A percentile compares a stretch with the other conserved stretches of the same genome.
These are phyloP conservation scores for Trichoderma koningiopsis DNA, from an alignment of 2,329 filamentous ascomycete species.

Conservation along the genomic window DNA sequence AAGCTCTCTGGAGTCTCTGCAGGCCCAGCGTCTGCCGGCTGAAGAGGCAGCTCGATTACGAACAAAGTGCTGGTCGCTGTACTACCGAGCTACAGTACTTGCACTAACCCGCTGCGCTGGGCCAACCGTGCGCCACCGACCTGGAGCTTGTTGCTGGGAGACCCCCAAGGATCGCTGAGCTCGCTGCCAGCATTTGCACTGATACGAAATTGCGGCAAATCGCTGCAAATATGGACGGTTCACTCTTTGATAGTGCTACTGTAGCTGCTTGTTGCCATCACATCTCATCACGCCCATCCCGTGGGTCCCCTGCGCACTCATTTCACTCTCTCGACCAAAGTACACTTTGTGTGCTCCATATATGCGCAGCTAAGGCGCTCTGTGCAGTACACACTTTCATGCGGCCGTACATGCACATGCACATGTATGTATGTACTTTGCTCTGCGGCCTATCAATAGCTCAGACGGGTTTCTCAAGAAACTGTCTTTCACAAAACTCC, in stretches of 20 bases:
- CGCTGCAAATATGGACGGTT: background rate
- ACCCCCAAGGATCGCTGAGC: constrained; percentile 8
- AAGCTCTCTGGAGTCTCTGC: background rate
- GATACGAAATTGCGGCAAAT: constrained; percentile 13
- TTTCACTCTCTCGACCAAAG: background rate
- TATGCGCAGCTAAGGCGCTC: background rate
- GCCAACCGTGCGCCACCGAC: background rate
- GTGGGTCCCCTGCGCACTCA: background rate
- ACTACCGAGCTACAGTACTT: background rate
- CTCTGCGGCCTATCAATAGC: constrained; percentile 5
- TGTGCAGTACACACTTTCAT: background rate
- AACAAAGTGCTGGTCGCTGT: background rate
- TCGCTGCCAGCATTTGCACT: background rate
- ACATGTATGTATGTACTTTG: constrained; percentile 18
- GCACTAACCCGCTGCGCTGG: background rate
- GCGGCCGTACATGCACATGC: background rate
- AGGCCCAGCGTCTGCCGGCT: constrained; percentile 10
- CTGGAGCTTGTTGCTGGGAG: constrained; percentile 6
- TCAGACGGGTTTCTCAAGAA: constrained; percentile 1
- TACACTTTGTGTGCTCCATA: background rate
- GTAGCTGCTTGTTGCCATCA: background rate
- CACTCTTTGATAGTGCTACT: background rate
- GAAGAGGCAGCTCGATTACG: constrained; percentile 14
- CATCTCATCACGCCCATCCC: background rate
- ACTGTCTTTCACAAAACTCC: background rate